Evolutionary conservation across 1,284 basidiomycete genomes (phyloP), one percentile per base, ranked within the genome.

Genomic region (Rhodotorula sp.): DNA sequence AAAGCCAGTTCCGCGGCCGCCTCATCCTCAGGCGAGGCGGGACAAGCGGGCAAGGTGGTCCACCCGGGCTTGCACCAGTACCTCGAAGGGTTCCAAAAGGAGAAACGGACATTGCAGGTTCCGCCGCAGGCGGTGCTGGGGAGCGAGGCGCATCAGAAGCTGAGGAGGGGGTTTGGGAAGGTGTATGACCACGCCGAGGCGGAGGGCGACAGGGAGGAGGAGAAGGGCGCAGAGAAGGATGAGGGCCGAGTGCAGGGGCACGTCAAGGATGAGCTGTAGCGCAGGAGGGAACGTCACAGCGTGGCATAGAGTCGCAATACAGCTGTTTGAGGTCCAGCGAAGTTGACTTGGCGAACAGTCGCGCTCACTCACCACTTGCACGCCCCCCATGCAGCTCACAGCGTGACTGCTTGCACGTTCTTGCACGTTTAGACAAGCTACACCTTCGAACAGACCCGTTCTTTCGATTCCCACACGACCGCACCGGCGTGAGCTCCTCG

Each of bases 71-170:
- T 62, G 36, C 48, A 47, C 19, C 27, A 53, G 32, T 62, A 62
- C 60, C 49, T 62, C 5, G 29, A 62, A 39, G 9, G 32, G 5
- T 58, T 67, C 39, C 7, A 58, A 49, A 58, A 47, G 30, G 51
- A 58, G 32, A 57, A 52, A 32, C 27, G 34, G n/a, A 53, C 60
- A 44, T 44, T 62, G 24, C 55, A 58, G 32, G 60, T 62, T 11
- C 60, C 60, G n/a, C 51, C 29, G 32, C 30, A 47, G 49, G 60
- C 66, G 48, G 56, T 62, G n/a, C 27, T 62, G 15, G 58, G 58
- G 48, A 68, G 61, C 29, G 70, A 72, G 36, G 70, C 57, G 60
- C 61, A 63, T 17, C 66, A 66, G 58, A 47, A 56, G 54, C 48
- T 72, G 53, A 60, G n/a, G 61, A 29, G 44, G 15, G 57, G 66